Conservation (phyloP, 768 basidiomycete genomes). For the Boletus bicolor region DNA sequence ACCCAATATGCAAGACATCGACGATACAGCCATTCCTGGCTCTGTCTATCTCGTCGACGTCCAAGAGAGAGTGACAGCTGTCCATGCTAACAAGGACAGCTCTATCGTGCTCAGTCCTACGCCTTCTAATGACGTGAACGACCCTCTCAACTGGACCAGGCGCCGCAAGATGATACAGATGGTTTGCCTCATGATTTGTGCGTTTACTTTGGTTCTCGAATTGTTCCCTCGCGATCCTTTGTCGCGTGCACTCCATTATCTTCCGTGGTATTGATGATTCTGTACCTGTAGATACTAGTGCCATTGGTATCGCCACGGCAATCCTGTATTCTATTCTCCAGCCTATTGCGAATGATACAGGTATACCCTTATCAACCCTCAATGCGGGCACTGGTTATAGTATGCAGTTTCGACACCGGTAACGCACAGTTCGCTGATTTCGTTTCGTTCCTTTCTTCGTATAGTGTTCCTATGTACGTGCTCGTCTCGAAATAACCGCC, state of each 20-base stretch:
- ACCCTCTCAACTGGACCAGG: constrained; percentile 22
- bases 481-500: neutral
- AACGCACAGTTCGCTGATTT: neutral
- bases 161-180: constrained; percentile 14
- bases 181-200: constrained; percentile 18
- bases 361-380: constrained; percentile 19
- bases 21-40: constrained; percentile 19
- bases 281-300: constrained; percentile 11
- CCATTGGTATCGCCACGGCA: constrained; percentile 18
- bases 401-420: neutral
- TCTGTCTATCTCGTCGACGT: constrained; percentile 27
- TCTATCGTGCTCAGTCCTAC: constrained; percentile 24
- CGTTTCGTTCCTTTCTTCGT: neutral
- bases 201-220: neutral
- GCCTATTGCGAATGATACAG: constrained; percentile 17
- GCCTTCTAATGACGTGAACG: constrained; percentile 23
- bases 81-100: constrained; percentile 13
- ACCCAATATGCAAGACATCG: constrained; percentile 13
- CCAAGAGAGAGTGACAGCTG: constrained; percentile 8
- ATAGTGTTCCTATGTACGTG: constrained; percentile 18
- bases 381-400: constrained; percentile 21
- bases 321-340: constrained; percentile 19
- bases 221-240: neutral
- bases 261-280: neutral
- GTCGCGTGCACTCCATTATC: neutral